phyloP scores from a whole-genome alignment of 257 asterid genomes.

The Penstemon davidsonii region DNA sequence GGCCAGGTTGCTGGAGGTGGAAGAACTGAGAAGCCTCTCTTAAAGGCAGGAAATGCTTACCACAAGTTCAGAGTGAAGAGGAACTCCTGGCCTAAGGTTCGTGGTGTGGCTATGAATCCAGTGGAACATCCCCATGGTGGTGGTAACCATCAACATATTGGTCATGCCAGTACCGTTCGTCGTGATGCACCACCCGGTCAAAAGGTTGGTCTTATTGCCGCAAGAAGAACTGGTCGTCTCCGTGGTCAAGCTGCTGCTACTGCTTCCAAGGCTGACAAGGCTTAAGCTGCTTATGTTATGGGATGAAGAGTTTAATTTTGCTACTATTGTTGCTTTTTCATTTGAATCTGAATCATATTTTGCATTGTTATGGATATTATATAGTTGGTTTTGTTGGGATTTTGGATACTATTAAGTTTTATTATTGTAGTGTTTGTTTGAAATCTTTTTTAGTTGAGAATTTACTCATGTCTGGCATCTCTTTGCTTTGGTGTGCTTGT shows the following conservation, averaged over 20 bases:
- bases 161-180: constrained; percentile 79
- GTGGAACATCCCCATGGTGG: constrained; percentile 90
- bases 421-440: background rate
- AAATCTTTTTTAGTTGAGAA: background rate
- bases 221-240: constrained; percentile 80
- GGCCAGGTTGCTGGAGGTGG: constrained; percentile 92
- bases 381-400: constrained; percentile 37
- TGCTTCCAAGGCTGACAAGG: constrained; percentile 67
- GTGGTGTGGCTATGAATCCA: constrained; percentile 92
- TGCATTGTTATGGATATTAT: constrained; percentile 22
- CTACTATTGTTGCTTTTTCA: background rate
- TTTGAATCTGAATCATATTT: constrained; percentile 21
- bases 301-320: constrained; percentile 11
- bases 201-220: constrained; percentile 84
- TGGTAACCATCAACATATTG: constrained; percentile 88
- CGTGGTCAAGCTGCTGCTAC: constrained; percentile 78
- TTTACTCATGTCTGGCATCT: no score
- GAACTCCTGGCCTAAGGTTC: constrained; percentile 79
- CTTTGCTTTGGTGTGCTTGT: no score
- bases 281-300: constrained; percentile 13
- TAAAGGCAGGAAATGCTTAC: constrained; percentile 77
- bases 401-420: constrained; percentile 2
- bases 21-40: constrained; percentile 72
- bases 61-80: constrained; percentile 80
- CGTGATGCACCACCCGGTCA: constrained; percentile 89